Evolutionary conservation across 1,139 yeast species (phyloP), one percentile per base, ranked within the genome.

Genomic region (Blastobotrys niveus): DNA sequence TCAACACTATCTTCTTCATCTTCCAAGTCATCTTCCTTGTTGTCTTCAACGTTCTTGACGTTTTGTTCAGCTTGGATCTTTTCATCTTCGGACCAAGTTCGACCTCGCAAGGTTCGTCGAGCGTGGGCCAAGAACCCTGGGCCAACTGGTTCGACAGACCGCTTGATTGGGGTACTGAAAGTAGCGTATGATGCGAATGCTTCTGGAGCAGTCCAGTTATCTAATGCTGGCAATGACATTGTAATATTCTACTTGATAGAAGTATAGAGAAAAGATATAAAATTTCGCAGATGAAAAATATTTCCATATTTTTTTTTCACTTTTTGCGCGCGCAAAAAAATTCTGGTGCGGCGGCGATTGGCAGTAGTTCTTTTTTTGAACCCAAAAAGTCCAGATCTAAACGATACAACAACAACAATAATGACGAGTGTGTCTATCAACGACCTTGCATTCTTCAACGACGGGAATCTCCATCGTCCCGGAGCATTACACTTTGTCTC

Each of bases 51-150:
- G 52, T 71, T 71, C 60, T 77, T 76, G 61, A 86, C 95, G 67
- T 86, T 86, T 70, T 80, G 82, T 65, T 82, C 94, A 50, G 96
- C 96, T 73, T 89, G 95, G 58, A 88, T 73, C 66, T 84, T 82
- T 71, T 91, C 98, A 62, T 79, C 91, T 70, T 93, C 97, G 44
- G 96, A 87, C 96, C 96, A 91, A 48, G 97, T 87, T 71, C 95
- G 96, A 67, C 96, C 96, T 70, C 96, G 81, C 58, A 89, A 74
- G 51, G 94, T 80, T 75, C 98, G 84, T 57, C 95, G 82, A 49
- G 98, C 98, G 63, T 93, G 98, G 48, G 96, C 96, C 61, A 93
- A 75, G 72, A 87, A 91, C 64, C 78, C 84, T 54, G 93, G 93
- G 46, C 99, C 99, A 56, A 89, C 96, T 31, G 98, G 97, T 71